phyloP scores from a whole-genome alignment of 2,329 filamentous ascomycete genomes.

The Aureobasidium sp. region DNA sequence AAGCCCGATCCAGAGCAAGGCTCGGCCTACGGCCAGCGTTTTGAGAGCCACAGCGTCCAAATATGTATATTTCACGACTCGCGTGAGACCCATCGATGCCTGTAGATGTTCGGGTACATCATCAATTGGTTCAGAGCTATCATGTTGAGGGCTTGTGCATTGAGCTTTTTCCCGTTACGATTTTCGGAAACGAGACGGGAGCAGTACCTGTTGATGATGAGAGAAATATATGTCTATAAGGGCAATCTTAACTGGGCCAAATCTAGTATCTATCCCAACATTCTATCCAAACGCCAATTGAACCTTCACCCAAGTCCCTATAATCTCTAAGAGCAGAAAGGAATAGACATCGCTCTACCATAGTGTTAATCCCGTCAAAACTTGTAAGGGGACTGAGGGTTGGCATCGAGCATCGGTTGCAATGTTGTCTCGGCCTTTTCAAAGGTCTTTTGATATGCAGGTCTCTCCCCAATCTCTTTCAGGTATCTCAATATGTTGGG shows the following conservation, averaged over 20 bases:
- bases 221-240: neutral
- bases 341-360: neutral
- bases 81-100: neutral
- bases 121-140: neutral
- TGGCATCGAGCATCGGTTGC: slow-evolving; percentile 27
- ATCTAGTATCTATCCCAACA: neutral
- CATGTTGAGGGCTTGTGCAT: neutral
- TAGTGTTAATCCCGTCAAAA: neutral
- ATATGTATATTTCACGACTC: neutral
- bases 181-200: neutral
- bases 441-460: slow-evolving; percentile 44
- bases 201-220: neutral
- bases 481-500: slow-evolving; percentile 42
- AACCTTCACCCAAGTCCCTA: neutral
- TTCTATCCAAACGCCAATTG: neutral
- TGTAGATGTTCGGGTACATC: too few species aligned
- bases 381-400: neutral
- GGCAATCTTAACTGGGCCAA: neutral
- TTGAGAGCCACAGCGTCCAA: neutral
- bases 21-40: neutral
- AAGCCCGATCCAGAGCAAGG: neutral
- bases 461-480: slow-evolving; percentile 36
- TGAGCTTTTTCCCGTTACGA: neutral
- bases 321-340: neutral
- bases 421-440: slow-evolving; percentile 44